Base-by-base conservation (phyloP, 768 basidiomycete species). In the Artomyces pyxidatus region DNA sequence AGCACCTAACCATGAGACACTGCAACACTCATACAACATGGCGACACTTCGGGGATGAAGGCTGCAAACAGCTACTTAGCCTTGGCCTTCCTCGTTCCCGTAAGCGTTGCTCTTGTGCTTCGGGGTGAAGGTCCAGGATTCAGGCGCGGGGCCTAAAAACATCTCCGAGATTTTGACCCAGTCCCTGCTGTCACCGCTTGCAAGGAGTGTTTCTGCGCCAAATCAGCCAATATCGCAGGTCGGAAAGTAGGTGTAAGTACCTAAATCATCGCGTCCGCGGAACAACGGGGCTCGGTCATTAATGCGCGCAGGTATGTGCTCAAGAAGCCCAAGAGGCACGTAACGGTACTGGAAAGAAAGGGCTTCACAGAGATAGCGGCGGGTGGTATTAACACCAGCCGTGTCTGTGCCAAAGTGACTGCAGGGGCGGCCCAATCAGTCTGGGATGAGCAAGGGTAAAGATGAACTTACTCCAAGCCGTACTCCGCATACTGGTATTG, bases 291-390 rank as follows among this genome's bases (percentile, higher is more conserved):
- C 81, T 10, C 96, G 80, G 49, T 98, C 94, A 61, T 98, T 98
- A 56, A 99, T 81, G 51, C 76, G 74, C 3, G 74, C 78, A 0
- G 95, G 93, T 22, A 93, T 68, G 1, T 61, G 68, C 63, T 99
- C 94, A 17, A 98, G 76, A 6, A 99, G 69, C 0, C 96, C 96
- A 41, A 98, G 84, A 6, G 96, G 96, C 41, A 97, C 71, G 62
- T 99, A 99, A 39, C 96, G 89, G 64, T 95, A 86, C 60, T 93
- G 90, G 75, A 98, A 99, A 0, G 92, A 95, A 2, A 99, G 73
- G 0, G 91, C 84, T 68, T 98, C 96, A 63, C 90, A 94, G 11
- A 98, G 79, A 69, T 94, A 99, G 48, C 96, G 77, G 22, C 96
- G 78, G 0, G 93, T 86, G 9, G 87, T 83, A 68, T 94, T 94